A percentile compares a stretch with the other conserved stretches of the same genome.
phyloP scores from a whole-genome alignment of 2,329 filamentous ascomycete species.

The Metarhizium brunneum region DNA sequence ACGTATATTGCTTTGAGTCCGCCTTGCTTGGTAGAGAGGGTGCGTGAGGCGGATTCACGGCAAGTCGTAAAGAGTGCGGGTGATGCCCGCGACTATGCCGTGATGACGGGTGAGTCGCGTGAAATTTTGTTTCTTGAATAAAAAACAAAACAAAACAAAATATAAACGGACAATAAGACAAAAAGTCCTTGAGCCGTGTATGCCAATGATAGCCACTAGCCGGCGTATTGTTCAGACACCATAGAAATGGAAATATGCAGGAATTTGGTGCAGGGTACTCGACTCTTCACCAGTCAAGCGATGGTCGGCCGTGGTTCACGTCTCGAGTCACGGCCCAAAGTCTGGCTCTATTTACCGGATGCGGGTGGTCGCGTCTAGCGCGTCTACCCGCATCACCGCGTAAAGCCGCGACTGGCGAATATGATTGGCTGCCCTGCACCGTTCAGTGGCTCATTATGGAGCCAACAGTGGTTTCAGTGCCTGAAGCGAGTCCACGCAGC shows the following conservation, averaged over 20 bases:
- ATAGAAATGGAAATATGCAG: neutral
- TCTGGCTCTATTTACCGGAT: neutral
- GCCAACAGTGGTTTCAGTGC: neutral
- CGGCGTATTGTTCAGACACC: neutral
- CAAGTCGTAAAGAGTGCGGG: too few relatives aligned
- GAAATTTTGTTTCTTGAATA: too few relatives aligned
- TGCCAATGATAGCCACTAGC: neutral
- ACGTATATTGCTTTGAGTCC: neutral
- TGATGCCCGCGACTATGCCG: too few relatives aligned
- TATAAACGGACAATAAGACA: too few relatives aligned
- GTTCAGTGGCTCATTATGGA: neutral
- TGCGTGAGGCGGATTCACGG: neutral
- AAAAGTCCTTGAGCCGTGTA: too few relatives aligned
- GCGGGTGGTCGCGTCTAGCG: conserved; percentile 9
- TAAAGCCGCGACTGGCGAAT: conserved; percentile 21
- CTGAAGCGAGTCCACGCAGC: neutral
- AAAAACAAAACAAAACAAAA: too few relatives aligned
- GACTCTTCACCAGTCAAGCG: neutral
- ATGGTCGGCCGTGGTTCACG: neutral
- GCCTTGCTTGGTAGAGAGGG: neutral
- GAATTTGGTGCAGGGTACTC: neutral
- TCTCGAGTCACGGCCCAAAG: neutral
- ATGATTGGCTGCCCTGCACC: neutral
- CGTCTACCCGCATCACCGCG: conserved; percentile 23
- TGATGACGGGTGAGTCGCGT: too few relatives aligned